Base-by-base conservation (phyloP, 257 asterid species). In the Schizonepeta tenuifolia region DNA sequence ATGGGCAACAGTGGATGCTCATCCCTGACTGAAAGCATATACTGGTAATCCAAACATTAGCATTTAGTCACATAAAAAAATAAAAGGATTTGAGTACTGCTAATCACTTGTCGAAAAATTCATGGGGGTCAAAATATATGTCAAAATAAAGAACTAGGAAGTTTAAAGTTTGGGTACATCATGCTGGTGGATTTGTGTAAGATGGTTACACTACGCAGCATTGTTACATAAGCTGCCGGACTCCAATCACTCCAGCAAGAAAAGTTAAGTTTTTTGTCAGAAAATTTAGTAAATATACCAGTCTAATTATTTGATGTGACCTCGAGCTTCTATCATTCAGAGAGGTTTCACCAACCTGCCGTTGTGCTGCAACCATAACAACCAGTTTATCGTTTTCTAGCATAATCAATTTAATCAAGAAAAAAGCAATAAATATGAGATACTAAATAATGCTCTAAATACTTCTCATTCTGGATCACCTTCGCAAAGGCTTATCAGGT, bases 301-400 rank as follows among this genome's bases (percentile, higher is more conserved):
- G 94, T 85, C 90, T 83, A 64, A 95, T 88, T 72, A 95, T 92
- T 90, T 95, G 99, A 79, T 95, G 99, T 55, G 99, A 95, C 81
- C 99, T 90, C 67, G 99, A 95, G 80, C 99, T 95, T 81, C 88
- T 95, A 79, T 92, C 98, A 54, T 95, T 92, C 35, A 92, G 80
- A 41, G 95, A 78, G 71, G 99, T 95, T 82, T 95, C 99, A 50
- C 98, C 98, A 18, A 95, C 90, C 84, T 95, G 98, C 82, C 99
- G 87, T 77, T 92, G 97, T 15, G 93, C 99, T 95, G 95, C 83
- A 86, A 85, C n/a, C n/a, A n/a, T n/a, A n/a, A 51, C 47, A 41
- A 65, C 21, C 56, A 68, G 61, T 73, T 50, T 35, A 56, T 10
- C 49, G 63, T 31, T 47, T 18, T 62, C 18, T 58, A 15, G 65